Base-by-base conservation (phyloP, 148 eudicot species). In the Polygonum maritimum region DNA sequence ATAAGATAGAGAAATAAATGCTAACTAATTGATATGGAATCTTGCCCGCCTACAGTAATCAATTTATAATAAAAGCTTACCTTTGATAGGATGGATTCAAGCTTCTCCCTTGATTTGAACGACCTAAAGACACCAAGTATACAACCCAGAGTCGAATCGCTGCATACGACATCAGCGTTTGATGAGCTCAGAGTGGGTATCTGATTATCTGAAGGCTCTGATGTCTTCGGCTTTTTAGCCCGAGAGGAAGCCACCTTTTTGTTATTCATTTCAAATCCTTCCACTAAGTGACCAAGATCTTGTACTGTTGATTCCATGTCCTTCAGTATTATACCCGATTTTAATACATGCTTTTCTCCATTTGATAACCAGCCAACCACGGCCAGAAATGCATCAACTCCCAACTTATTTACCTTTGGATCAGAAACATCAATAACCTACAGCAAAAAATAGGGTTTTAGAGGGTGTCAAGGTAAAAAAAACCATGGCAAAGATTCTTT, bases 51-150 rank as follows among this genome's bases (percentile, higher is more conserved):
- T n/a, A n/a, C n/a, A n/a, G n/a, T n/a, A n/a, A n/a, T n/a, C n/a
- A n/a, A n/a, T n/a, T n/a, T n/a, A n/a, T n/a, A n/a, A n/a, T n/a
- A n/a, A n/a, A n/a, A n/a, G n/a, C n/a, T n/a, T n/a, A n/a, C n/a
- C n/a, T n/a, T n/a, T n/a, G n/a, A n/a, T n/a, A n/a, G n/a, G n/a
- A n/a, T n/a, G n/a, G n/a, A n/a, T n/a, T n/a, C n/a, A n/a, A n/a
- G n/a, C n/a, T n/a, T n/a, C n/a, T n/a, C n/a, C n/a, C n/a, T n/a
- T n/a, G n/a, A n/a, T n/a, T n/a, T n/a, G n/a, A n/a, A n/a, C n/a
- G n/a, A n/a, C n/a, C n/a, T n/a, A n/a, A n/a, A n/a, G n/a, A n/a
- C 96, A 57, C 98, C 98, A 77, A 94, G 81, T 12, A 94, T 75
- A 85, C 98, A 94, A 76, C 92, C 94, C 60, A 97, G 96, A 47